Conservation (phyloP, 768 basidiomycete genomes). For the Roridomyces roridus region DNA sequence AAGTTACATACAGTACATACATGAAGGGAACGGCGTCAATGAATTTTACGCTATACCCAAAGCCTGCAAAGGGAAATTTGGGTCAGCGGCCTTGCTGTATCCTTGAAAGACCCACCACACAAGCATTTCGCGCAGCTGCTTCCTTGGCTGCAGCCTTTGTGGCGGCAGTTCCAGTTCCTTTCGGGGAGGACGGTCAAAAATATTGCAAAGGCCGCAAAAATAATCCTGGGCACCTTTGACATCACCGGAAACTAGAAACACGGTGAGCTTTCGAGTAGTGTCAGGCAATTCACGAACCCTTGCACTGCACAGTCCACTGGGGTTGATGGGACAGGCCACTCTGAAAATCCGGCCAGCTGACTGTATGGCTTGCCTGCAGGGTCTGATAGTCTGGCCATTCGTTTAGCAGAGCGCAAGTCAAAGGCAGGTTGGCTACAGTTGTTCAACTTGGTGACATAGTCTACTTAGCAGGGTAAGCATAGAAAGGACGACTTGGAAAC, state of each 20-base stretch:
- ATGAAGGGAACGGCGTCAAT: too few species aligned
- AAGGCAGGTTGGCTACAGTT: slow-evolving; percentile 9
- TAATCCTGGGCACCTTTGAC: slow-evolving; percentile 7
- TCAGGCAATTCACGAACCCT: slow-evolving; percentile 27
- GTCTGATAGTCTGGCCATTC: slow-evolving; percentile 42
- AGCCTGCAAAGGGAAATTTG: neutral
- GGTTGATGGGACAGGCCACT: slow-evolving; percentile 49
- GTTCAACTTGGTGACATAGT: slow-evolving; percentile 35
- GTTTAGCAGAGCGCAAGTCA: neutral
- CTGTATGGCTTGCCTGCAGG: slow-evolving; percentile 30
- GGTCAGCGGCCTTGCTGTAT: neutral
- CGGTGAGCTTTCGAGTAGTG: neutral
- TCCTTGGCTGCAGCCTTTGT: slow-evolving; percentile 56
- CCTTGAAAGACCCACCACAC: slow-evolving; percentile 35
- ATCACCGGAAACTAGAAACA: slow-evolving; percentile 15
- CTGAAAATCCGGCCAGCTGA: slow-evolving; percentile 48
- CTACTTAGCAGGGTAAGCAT: slow-evolving; percentile 23
- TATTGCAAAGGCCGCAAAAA: neutral
- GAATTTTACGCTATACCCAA: neutral
- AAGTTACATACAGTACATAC: too few species aligned
- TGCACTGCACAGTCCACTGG: slow-evolving; percentile 62
- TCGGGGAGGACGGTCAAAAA: slow-evolving; percentile 29
- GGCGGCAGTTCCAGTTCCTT: slow-evolving; percentile 51
- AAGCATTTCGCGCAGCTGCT: slow-evolving; percentile 50
- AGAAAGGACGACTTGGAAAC: neutral